phyloP scores from a whole-genome alignment of 352 stramenopile species.

The Thraustochytrium sp. region DNA sequence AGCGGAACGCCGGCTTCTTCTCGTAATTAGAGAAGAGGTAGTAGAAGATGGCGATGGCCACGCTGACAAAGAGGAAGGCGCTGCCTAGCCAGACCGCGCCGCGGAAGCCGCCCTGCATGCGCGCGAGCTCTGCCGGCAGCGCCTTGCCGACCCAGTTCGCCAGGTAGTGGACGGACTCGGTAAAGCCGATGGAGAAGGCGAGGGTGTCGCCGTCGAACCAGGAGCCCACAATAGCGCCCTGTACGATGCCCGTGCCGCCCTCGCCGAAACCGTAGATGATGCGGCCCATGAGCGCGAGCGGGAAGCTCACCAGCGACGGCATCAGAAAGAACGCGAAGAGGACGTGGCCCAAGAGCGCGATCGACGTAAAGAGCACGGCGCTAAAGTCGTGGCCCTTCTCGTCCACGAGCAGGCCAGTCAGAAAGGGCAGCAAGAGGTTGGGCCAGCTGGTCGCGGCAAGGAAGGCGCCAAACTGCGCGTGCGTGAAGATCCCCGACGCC shows the following conservation, averaged over 20 bases:
- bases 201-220: slow-evolving; percentile 26
- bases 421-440: slow-evolving; percentile 1
- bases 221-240: slow-evolving; percentile 23
- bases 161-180: slow-evolving; percentile 22
- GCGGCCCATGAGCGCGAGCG: background rate
- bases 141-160: slow-evolving; percentile 31
- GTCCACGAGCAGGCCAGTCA: slow-evolving; percentile 17
- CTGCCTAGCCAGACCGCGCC: slow-evolving; percentile 24
- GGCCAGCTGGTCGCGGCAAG: slow-evolving; percentile 22
- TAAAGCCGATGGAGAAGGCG: slow-evolving; percentile 27
- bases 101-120: background rate
- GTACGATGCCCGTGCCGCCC: slow-evolving; percentile 20
- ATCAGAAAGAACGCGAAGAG: slow-evolving; percentile 10
- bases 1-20: background rate
- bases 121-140: slow-evolving; percentile 1
- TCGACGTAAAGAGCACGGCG: slow-evolving; percentile 12
- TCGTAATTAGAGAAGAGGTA: background rate
- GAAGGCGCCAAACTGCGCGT: slow-evolving; percentile 26
- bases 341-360: slow-evolving; percentile 5
- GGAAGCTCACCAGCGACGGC: slow-evolving; percentile 1
- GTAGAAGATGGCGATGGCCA: slow-evolving; percentile 3
- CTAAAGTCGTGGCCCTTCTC: slow-evolving; percentile 33
- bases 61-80: slow-evolving; percentile 10
- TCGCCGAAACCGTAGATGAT: slow-evolving; percentile 27
- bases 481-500: background rate